phyloP scores from a whole-genome alignment of 2,329 filamentous ascomycete species.

The Beauveria caledonica region DNA sequence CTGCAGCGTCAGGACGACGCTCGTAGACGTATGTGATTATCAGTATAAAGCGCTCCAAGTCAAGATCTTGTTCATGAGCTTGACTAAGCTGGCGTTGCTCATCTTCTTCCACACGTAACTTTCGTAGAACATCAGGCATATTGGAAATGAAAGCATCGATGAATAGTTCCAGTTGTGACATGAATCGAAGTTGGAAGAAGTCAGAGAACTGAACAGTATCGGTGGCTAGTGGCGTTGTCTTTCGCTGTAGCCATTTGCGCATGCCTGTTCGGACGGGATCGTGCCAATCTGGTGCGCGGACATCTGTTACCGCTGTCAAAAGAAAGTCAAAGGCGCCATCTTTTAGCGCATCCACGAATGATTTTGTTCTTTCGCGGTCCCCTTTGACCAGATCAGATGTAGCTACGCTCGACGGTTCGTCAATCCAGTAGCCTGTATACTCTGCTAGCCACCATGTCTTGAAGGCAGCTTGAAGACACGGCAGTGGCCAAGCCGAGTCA shows the following conservation, averaged over 20 bases:
- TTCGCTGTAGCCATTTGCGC: conserved; percentile 73
- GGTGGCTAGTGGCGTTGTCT: conserved; percentile 59
- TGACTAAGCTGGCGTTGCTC: conserved; percentile 67
- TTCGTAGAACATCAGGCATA: conserved; percentile 83
- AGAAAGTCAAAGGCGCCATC: conserved; percentile 92
- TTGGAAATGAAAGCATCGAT: conserved; percentile 91
- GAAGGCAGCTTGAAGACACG: conserved; percentile 70
- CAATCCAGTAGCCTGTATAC: conserved; percentile 83
- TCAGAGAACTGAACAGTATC: conserved; percentile 62
- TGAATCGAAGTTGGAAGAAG: conserved; percentile 64
- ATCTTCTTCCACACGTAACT: conserved; percentile 80
- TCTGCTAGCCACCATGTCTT: conserved; percentile 85
- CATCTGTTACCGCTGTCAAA: conserved; percentile 73
- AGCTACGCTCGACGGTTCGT: conserved; percentile 54
- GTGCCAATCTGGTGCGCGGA: conserved; percentile 75
- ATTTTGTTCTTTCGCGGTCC: conserved; percentile 57
- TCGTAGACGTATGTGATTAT: conserved; percentile 91
- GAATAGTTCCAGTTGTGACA: conserved; percentile 78
- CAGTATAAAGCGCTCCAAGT: conserved; percentile 83
- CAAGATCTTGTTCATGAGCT: conserved; percentile 57
- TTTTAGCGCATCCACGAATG: conserved; percentile 66
- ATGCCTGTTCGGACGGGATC: conserved; percentile 79
- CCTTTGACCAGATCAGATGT: conserved; percentile 59
- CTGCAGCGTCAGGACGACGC: conserved; percentile 71
- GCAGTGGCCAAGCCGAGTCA: conserved; percentile 61